Evolutionary conservation across 208 protist genomes (phyloP).

Genomic region (Phytomonas francai): DNA sequence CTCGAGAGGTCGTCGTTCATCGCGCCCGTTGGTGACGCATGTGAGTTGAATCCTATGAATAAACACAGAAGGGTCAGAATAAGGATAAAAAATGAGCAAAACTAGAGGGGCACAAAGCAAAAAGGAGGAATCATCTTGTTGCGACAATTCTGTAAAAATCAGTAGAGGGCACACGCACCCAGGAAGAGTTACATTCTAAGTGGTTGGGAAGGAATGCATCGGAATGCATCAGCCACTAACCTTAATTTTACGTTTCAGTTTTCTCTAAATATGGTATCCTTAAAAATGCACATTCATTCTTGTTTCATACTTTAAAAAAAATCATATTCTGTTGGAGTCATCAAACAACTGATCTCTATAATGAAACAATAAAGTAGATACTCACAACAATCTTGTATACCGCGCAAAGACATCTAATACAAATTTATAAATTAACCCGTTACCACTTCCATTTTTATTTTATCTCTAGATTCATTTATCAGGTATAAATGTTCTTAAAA

Average conservation of each 20-base stretch:
- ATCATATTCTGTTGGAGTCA: no score
- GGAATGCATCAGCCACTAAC: background rate
- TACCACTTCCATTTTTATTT: background rate
- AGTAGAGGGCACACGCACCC: background rate
- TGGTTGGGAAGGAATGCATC: background rate
- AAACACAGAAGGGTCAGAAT: background rate
- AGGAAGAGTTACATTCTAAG: background rate
- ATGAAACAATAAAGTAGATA: background rate
- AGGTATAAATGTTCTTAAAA: background rate
- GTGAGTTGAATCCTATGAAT: background rate
- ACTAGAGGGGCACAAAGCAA: background rate
- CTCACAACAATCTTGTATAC: background rate
- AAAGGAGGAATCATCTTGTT: background rate
- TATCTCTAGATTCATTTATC: background rate
- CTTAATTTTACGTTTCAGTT: background rate
- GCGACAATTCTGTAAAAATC: background rate
- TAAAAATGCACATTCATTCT: background rate
- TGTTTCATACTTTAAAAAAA: background rate
- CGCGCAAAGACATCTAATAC: background rate
- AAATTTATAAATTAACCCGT: background rate
- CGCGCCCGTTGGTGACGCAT: background rate
- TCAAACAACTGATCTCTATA: background rate
- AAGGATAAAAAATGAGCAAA: background rate
- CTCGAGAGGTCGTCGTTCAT: constrained; percentile 62
- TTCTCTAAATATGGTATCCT: background rate